Evolutionary conservation across 768 basidiomycete species (phyloP).

Genomic region (Mycena floridula): DNA sequence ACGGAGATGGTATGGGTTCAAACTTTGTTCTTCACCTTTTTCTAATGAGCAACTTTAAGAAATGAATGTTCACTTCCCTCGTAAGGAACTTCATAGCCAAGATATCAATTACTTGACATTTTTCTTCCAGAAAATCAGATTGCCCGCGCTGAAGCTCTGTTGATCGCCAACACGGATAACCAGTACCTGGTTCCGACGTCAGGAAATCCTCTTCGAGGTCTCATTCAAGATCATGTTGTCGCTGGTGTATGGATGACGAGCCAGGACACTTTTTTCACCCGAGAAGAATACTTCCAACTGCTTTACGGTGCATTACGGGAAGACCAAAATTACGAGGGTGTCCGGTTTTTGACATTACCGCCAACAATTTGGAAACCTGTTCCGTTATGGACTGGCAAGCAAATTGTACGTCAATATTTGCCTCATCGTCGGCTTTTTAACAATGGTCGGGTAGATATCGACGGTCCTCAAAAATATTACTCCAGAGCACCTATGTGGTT

Average conservation of each 20-base stretch:
- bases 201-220: constrained; percentile 92
- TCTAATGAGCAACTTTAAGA: constrained; percentile 41
- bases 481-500: constrained; percentile 67
- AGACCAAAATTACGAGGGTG: constrained; percentile 52
- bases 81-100: constrained; percentile 36
- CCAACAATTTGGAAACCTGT: constrained; percentile 90
- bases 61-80: constrained; percentile 99
- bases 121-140: constrained; percentile 75
- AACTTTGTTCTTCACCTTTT: constrained; percentile 1
- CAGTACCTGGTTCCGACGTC: constrained; percentile 99
- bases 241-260: constrained; percentile 99
- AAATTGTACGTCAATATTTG: constrained; percentile 62
- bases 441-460: constrained; percentile 63
- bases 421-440: not conserved
- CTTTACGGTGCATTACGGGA: constrained; percentile 93
- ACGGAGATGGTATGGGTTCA: constrained; percentile 75
- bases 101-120: not conserved
- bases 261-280: constrained; percentile 89
- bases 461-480: constrained; percentile 92
- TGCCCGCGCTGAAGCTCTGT: constrained; percentile 88
- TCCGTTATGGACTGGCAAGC: constrained; percentile 96
- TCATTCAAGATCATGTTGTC: constrained; percentile 98
- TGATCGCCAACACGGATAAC: constrained; percentile 96
- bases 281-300: constrained; percentile 94
- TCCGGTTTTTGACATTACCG: constrained; percentile 74